Evolutionary conservation across 139 green algal species (phyloP).

Genomic region (Gonium pectorale): DNA sequence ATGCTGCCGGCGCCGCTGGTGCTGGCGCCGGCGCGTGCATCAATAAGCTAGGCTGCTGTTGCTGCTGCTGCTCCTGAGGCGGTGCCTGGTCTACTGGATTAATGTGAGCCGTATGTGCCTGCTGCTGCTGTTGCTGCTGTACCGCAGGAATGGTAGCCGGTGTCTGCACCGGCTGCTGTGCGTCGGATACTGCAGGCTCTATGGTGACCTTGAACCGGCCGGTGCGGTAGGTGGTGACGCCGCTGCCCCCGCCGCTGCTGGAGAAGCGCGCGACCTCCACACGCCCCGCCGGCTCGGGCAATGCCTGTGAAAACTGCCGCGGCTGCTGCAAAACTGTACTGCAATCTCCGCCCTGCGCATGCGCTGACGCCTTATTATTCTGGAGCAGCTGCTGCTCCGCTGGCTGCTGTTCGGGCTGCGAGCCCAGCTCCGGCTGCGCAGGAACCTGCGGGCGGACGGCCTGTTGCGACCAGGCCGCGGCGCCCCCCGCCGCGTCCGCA

Average conservation of each 20-base stretch:
- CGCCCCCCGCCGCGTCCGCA: too few species aligned
- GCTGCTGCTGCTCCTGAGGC: neutral
- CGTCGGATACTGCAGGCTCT: conserved; percentile 7
- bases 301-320: too few species aligned
- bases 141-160: neutral
- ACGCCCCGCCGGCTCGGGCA: too few species aligned
- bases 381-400: neutral
- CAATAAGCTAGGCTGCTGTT: too few species aligned
- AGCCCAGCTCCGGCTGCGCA: neutral
- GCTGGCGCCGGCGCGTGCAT: too few species aligned
- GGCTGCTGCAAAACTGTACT: too few species aligned
- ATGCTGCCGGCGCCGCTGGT: too few species aligned
- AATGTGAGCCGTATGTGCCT: neutral
- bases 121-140: neutral
- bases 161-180: neutral
- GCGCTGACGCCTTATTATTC: neutral
- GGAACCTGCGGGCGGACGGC: too few species aligned
- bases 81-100: too few species aligned
- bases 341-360: neutral
- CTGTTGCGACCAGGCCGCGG: too few species aligned
- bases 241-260: too few species aligned
- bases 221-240: conserved; percentile 9
- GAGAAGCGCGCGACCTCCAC: too few species aligned
- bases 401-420: neutral
- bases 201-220: conserved; percentile 52